Evolutionary conservation across 2,329 filamentous ascomycete species (phyloP).

Genomic region (Paracamarosporium sp.): DNA sequence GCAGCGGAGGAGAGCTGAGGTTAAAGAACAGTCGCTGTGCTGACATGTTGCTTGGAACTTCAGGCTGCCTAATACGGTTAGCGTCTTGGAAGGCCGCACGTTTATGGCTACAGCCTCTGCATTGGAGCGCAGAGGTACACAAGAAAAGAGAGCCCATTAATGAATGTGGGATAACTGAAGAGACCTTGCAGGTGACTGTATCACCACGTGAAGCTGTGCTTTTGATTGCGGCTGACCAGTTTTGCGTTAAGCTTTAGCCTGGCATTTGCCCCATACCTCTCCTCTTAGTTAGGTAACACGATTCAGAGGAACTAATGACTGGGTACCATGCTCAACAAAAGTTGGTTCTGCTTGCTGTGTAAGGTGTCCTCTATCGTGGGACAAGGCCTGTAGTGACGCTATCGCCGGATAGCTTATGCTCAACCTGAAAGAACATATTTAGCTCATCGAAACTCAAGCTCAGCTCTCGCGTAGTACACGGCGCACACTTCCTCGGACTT

Average conservation of each 20-base stretch:
- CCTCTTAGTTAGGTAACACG: no score
- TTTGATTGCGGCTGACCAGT: background rate
- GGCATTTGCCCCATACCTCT: background rate
- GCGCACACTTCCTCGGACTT: background rate
- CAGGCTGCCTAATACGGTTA: slow-evolving; percentile 24
- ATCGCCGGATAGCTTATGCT: no score
- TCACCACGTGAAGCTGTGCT: slow-evolving; percentile 2
- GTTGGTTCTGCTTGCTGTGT: no score
- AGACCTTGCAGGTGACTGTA: background rate
- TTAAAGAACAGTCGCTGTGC: slow-evolving; percentile 5
- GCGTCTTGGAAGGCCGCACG: slow-evolving; percentile 23
- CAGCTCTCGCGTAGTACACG: background rate
- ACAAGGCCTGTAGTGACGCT: no score
- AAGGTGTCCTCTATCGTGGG: no score
- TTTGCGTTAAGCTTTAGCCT: background rate
- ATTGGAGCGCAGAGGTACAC: slow-evolving; percentile 22
- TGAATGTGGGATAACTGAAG: background rate
- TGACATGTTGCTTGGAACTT: slow-evolving; percentile 13
- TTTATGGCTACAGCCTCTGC: slow-evolving; percentile 22
- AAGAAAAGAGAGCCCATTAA: slow-evolving; percentile 1
- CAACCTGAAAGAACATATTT: no score
- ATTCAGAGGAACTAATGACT: no score
- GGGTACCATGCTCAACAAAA: no score
- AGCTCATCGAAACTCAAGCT: background rate
- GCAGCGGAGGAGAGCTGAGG: slow-evolving; percentile 4